These are phyloP conservation scores for Hymenoscyphus occultus DNA, from an alignment of 2,329 filamentous ascomycete genomes.

Conservation along the genomic window DNA sequence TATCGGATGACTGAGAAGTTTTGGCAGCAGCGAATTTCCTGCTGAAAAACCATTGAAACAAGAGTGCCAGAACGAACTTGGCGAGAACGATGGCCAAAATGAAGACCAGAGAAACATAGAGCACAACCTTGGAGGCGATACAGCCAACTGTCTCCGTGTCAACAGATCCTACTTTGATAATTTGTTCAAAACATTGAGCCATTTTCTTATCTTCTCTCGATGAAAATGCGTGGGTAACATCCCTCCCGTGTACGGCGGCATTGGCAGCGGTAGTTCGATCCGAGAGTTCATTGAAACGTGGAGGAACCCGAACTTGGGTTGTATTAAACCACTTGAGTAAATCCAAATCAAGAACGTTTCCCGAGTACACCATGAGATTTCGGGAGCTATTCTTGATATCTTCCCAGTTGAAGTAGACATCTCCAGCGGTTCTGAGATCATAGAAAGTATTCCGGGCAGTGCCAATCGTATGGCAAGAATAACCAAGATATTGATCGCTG, in stretches of 20 bases:
- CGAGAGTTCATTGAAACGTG: conserved; percentile 76
- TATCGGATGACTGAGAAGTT: conserved; percentile 77
- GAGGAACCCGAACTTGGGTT: conserved; percentile 71
- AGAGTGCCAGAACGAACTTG: conserved; percentile 82
- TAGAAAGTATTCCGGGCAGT: conserved; percentile 74
- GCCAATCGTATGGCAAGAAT: conserved; percentile 79
- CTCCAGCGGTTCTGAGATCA: conserved; percentile 64
- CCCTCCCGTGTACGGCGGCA: conserved; percentile 70
- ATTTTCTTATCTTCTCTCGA: conserved; percentile 73
- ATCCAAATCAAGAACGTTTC: conserved; percentile 86
- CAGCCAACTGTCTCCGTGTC: conserved; percentile 96
- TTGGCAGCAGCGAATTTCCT: conserved; percentile 80
- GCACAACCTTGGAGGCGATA: conserved; percentile 94
- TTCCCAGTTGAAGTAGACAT: conserved; percentile 95
- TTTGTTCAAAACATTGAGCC: conserved; percentile 85
- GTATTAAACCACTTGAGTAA: conserved; percentile 88
- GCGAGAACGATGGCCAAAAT: conserved; percentile 84
- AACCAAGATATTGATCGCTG: conserved; percentile 69
- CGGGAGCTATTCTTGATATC: conserved; percentile 86
- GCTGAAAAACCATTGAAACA: conserved; percentile 96
- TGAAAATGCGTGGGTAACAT: conserved; percentile 87
- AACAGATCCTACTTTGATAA: conserved; percentile 92
- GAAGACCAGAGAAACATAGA: conserved; percentile 88
- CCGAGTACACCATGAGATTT: conserved; percentile 92
- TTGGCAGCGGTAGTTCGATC: conserved; percentile 60